Conservation (phyloP, 192 early-diverging fungal species). For the Backusella morwellensis region DNA sequence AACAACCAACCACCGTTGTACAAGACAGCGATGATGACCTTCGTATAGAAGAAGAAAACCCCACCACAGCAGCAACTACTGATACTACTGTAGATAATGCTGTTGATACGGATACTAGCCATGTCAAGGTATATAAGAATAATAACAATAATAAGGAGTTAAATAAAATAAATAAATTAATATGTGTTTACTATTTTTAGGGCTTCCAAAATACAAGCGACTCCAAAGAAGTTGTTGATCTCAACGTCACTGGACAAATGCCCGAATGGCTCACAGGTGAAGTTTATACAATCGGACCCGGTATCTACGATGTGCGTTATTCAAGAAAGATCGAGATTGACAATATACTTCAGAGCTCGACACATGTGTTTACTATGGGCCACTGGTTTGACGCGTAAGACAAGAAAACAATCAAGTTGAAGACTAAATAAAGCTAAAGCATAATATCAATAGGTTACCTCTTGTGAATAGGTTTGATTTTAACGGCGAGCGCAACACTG, state of each 20-base stretch:
- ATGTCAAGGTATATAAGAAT: background rate
- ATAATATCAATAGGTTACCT: conserved; percentile 47
- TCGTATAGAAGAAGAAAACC: background rate
- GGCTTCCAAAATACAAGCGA: conserved; percentile 29
- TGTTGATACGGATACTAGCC: background rate
- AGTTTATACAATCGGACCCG: conserved; percentile 66
- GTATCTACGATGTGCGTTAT: conserved; percentile 64
- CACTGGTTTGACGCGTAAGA: conserved; percentile 73
- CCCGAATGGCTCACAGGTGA: conserved; percentile 70
- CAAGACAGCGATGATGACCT: background rate
- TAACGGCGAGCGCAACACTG: conserved; percentile 49
- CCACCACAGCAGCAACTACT: background rate
- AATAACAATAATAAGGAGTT: background rate
- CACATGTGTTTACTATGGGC: conserved; percentile 64
- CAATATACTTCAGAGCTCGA: conserved; percentile 64
- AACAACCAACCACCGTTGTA: background rate
- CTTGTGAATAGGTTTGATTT: conserved; percentile 66
- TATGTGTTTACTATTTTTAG: conserved; percentile 9
- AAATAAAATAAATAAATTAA: background rate
- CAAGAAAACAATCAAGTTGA: background rate
- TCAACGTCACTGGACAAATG: conserved; percentile 54
- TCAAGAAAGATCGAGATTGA: conserved; percentile 56
- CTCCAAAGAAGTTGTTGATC: conserved; percentile 22
- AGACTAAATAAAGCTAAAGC: background rate
- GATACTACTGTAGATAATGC: background rate